A percentile compares a stretch with the other conserved stretches of the same genome.
These are phyloP conservation scores for Podosphaera leucotricha DNA, from an alignment of 2,329 filamentous ascomycete species.

Conservation along the genomic window DNA sequence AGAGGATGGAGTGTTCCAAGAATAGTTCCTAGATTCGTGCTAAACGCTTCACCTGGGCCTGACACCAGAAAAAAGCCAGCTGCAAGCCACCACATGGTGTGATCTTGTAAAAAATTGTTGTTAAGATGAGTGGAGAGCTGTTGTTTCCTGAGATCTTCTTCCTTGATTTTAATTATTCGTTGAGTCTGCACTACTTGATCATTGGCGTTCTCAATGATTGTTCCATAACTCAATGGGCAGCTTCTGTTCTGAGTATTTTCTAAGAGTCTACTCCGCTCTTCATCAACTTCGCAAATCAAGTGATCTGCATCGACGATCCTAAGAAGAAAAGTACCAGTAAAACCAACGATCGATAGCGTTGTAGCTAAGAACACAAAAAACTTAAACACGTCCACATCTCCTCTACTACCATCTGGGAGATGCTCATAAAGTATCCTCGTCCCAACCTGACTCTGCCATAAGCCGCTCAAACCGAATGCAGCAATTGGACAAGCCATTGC, in stretches of 20 bases:
- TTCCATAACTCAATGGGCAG: slow-evolving; percentile 34
- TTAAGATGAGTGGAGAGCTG: slow-evolving; percentile 85
- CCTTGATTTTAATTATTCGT: slow-evolving; percentile 6
- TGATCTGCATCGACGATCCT: slow-evolving; percentile 60
- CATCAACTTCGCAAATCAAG: slow-evolving; percentile 72
- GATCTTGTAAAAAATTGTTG: slow-evolving; percentile 57
- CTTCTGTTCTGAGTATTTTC: slow-evolving; percentile 52
- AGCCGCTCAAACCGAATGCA: slow-evolving; percentile 75
- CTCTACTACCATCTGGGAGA: slow-evolving; percentile 34
- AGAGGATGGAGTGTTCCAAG: slow-evolving; percentile 60
- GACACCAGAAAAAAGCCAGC: slow-evolving; percentile 68
- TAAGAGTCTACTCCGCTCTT: slow-evolving; percentile 67
- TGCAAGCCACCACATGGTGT: slow-evolving; percentile 90
- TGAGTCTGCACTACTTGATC: slow-evolving; percentile 15
- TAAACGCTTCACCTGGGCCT: slow-evolving; percentile 82
- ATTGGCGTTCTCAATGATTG: slow-evolving; percentile 20
- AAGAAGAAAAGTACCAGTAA: slow-evolving; percentile 51
- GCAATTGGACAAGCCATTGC: slow-evolving; percentile 81
- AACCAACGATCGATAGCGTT: slow-evolving; percentile 44
- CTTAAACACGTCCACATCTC: slow-evolving; percentile 50
- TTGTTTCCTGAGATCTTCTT: slow-evolving; percentile 45
- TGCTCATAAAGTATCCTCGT: slow-evolving; percentile 53
- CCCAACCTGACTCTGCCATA: slow-evolving; percentile 85
- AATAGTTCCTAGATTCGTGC: slow-evolving; percentile 90
- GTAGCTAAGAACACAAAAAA: slow-evolving; percentile 73